Evolutionary conservation across 2,329 filamentous ascomycete genomes (phyloP).

Genomic region (Waltergamsia citrina): DNA sequence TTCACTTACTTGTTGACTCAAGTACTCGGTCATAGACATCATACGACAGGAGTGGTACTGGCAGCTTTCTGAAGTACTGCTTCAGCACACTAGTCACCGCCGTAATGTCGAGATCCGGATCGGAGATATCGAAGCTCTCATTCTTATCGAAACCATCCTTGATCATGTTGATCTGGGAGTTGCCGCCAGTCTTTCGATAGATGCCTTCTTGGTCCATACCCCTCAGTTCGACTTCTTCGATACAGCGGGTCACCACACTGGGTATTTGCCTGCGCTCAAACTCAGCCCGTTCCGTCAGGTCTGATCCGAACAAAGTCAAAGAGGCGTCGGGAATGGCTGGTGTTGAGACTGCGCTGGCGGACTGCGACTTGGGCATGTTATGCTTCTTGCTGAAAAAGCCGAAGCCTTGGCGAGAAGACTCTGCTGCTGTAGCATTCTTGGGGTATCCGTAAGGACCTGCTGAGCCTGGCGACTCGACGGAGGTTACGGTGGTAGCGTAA

Average conservation of each 20-base stretch:
- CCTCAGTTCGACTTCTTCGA: constrained; percentile 90
- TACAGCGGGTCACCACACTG: constrained; percentile 82
- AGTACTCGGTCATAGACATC: constrained; percentile 86
- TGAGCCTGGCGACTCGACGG: constrained; percentile 34
- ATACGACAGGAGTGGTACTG: constrained; percentile 80
- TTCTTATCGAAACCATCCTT: constrained; percentile 86
- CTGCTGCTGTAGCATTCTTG: constrained; percentile 14
- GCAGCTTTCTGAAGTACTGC: constrained; percentile 93
- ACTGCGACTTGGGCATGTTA: constrained; percentile 41
- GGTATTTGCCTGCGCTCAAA: constrained; percentile 86
- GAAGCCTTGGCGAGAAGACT: constrained; percentile 48
- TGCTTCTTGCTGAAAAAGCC: constrained; percentile 60
- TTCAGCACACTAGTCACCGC: constrained; percentile 93
- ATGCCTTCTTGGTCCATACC: constrained; percentile 98
- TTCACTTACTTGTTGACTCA: constrained; percentile 61
- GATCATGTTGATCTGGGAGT: constrained; percentile 80
- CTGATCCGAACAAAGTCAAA: constrained; percentile 72
- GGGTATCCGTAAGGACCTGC: constrained; percentile 8
- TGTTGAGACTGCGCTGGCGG: constrained; percentile 28
- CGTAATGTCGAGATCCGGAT: constrained; percentile 89
- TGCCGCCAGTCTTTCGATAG: constrained; percentile 93
- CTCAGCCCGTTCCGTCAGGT: constrained; percentile 76
- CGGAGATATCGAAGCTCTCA: constrained; percentile 84
- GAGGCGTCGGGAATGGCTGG: constrained; percentile 40
- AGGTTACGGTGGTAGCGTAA: constrained; percentile 57